Conservation (phyloP, 495 filamentous ascomycete species). For the Neurospora sublineolata region DNA sequence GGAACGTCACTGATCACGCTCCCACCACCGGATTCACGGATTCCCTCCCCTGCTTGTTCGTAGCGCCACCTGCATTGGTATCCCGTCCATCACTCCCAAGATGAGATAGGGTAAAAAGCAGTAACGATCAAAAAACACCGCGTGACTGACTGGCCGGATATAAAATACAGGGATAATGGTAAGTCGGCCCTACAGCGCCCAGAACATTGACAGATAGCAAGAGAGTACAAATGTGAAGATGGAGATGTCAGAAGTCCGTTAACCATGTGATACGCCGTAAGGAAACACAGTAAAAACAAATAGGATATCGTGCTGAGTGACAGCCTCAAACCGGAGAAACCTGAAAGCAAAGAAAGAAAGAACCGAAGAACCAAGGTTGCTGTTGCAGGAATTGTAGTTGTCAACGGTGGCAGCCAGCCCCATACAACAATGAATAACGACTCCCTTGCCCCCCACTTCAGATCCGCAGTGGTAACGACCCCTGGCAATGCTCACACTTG, state of each 20-base stretch:
- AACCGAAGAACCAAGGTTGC: neutral
- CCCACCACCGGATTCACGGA: neutral
- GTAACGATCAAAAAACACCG: neutral
- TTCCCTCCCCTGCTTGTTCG: neutral
- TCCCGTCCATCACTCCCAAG: neutral
- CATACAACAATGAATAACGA: conserved; percentile 1
- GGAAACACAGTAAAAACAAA: neutral
- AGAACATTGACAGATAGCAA: neutral
- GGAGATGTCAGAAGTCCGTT: neutral
- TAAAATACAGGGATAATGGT: neutral
- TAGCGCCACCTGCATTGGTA: neutral
- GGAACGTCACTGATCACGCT: neutral
- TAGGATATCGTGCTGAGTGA: neutral
- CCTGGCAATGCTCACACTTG: neutral
- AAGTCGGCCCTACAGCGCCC: neutral
- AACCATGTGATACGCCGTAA: neutral
- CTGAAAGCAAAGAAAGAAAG: neutral
- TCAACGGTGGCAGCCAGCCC: neutral
- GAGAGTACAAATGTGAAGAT: neutral
- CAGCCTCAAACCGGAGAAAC: neutral
- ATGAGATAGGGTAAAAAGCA: neutral
- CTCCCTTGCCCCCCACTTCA: neutral
- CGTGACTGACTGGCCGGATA: neutral
- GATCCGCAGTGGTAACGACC: neutral
- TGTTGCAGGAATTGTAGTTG: neutral